Percentiles rank a stretch among this genome's conserved stretches.
Evolutionary conservation across 2,329 filamentous ascomycete species (phyloP).

Genomic region (Pseudofabraea citricarpa): DNA sequence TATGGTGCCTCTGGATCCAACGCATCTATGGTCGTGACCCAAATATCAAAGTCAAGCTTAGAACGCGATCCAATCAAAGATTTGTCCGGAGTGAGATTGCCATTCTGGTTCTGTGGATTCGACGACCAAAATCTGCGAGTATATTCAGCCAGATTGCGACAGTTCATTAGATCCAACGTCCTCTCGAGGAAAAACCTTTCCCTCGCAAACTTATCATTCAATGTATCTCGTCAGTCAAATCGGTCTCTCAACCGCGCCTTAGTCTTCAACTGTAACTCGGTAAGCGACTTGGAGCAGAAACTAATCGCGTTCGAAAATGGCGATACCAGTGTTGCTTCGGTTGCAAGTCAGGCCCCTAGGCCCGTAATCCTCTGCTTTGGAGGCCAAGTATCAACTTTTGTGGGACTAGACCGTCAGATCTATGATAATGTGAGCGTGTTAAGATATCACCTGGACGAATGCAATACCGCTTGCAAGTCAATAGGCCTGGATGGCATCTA

Average conservation of each 20-base stretch:
- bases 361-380: conserved; percentile 3
- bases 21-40: conserved; percentile 10
- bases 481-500: conserved; percentile 2
- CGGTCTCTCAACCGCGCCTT: conserved; percentile 16
- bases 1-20: conserved; percentile 22
- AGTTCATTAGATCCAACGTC: conserved; percentile 7
- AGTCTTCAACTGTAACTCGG: conserved; percentile 23
- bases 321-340: neutral
- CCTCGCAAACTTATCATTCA: conserved; percentile 28
- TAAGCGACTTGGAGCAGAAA: conserved; percentile 21
- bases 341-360: too few relatives aligned
- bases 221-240: conserved; percentile 27
- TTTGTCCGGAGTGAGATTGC: too few relatives aligned
- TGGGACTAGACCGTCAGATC: conserved; percentile 1
- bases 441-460: neutral
- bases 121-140: conserved; percentile 18
- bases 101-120: conserved; percentile 14
- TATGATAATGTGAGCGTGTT: neutral
- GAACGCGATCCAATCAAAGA: too few relatives aligned
- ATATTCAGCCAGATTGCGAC: conserved; percentile 12
- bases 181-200: conserved; percentile 12
- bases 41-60: conserved; percentile 2
- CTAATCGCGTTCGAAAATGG: conserved; percentile 8
- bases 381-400: conserved; percentile 1
- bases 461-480: neutral